phyloP scores from a whole-genome alignment of 257 asterid species.

The Solanum chiquidenum region DNA sequence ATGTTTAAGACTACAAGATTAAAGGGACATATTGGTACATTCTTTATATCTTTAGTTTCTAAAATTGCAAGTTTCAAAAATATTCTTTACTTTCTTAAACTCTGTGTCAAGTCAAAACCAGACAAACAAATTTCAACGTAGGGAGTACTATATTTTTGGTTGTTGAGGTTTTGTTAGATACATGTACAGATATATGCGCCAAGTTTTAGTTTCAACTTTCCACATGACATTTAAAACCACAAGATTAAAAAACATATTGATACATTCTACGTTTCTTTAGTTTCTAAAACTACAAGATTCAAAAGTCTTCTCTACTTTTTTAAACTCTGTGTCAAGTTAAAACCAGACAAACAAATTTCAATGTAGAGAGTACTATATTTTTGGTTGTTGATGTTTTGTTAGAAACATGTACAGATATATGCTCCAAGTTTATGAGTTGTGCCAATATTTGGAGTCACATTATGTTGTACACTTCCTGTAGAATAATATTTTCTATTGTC shows the following conservation, averaged over 20 bases:
- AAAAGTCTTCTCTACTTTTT: too few relatives aligned
- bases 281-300: background rate
- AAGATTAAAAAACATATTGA: background rate
- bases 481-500: background rate
- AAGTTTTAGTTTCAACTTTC: too few relatives aligned
- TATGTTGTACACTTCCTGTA: background rate
- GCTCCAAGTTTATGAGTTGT: background rate
- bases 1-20: too few relatives aligned
- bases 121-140: too few relatives aligned
- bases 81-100: too few relatives aligned
- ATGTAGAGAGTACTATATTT: background rate
- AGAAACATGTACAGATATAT: background rate
- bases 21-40: too few relatives aligned
- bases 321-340: background rate
- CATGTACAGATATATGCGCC: too few relatives aligned
- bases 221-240: background rate
- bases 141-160: background rate
- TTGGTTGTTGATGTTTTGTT: background rate
- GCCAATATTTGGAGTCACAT: background rate
- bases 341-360: background rate
- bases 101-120: too few relatives aligned
- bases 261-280: background rate
- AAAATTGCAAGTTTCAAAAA: too few relatives aligned
- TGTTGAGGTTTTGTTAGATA: background rate
- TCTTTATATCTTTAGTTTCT: too few relatives aligned